Evolutionary conservation across 371 early-diverging fungal species (phyloP), one percentile per base, ranked within the genome.

Genomic region (Blakeslea trispora): DNA sequence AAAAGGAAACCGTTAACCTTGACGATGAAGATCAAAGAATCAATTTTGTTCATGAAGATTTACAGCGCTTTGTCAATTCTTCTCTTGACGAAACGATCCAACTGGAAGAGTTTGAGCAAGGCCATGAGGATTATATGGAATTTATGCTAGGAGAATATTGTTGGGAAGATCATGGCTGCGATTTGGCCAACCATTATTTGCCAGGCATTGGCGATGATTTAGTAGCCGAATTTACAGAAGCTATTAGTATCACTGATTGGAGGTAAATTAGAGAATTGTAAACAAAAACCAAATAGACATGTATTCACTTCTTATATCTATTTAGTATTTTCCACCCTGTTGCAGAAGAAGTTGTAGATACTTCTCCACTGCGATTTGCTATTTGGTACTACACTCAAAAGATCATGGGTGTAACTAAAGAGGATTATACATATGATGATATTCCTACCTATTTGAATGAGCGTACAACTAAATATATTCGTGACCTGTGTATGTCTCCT

Each of bases 151-250:
- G 75, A 15, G 87, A 87, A n/a, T 87, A 83, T 59, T 72, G 79
- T 14, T 87, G 85, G 85, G 86, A 86, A 59, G 84, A 85, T 14
- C 84, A 85, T 54, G 86, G 85, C 6, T 76, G 79, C n/a, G 75
- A 74, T 31, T 57, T 85, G n/a, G 75, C 83, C 7, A 77, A 80
- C n/a, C 81, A 83, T 41, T 86, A 70, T 60, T 58, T 87, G 17
- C 83, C 81, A 13, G 83, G 76, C 15, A 59, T 82, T 28, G 85
- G 84, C n/a, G 86, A 87, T 50, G 59, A 68, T 5, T 54, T 87
- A 1, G 83, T 84, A 40, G 75, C 77, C 21, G 86, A 84, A 53
- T 86, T 86, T 45, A 63, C 71, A 14, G 84, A 83, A 64, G 79
- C 83, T 1, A 63, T 71, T 23, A 82, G 82, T 59, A 78, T 85